These are phyloP conservation scores for Suhomyces kunorum DNA, from an alignment of 1,139 yeast genomes.

Conservation along the genomic window DNA sequence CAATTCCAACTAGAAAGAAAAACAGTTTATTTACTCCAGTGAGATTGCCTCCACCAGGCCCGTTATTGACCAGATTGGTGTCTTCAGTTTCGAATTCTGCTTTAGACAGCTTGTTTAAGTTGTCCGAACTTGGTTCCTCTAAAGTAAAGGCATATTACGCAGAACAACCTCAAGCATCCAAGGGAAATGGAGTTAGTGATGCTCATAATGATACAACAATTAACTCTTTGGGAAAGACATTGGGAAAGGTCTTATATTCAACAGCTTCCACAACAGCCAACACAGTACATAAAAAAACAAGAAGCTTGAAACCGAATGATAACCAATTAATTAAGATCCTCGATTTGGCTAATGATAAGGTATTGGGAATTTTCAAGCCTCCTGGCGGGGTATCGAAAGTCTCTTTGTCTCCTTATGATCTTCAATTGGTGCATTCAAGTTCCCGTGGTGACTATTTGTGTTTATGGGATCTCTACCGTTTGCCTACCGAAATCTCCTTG, in stretches of 20 bases:
- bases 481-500: constrained; percentile 53
- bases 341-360: constrained; percentile 47
- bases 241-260: constrained; percentile 32
- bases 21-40: constrained; percentile 40
- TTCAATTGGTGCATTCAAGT: constrained; percentile 58
- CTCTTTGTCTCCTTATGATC: constrained; percentile 64
- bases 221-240: constrained; percentile 34
- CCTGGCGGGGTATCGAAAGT: constrained; percentile 62
- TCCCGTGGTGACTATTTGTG: constrained; percentile 62
- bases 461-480: constrained; percentile 63
- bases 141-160: constrained; percentile 42
- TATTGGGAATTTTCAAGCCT: constrained; percentile 55
- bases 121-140: constrained; percentile 52
- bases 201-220: constrained; percentile 20
- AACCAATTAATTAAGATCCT: constrained; percentile 45
- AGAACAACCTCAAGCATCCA: constrained; percentile 15
- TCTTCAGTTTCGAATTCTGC: constrained; percentile 54
- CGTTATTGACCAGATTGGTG: constrained; percentile 47
- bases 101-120: constrained; percentile 51
- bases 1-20: constrained; percentile 1
- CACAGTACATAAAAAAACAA: constrained; percentile 33
- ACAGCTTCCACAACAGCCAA: constrained; percentile 39
- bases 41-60: constrained; percentile 47
- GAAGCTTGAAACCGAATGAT: constrained; percentile 27
- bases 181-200: constrained; percentile 8